Percentiles rank a stretch among this genome's conserved stretches.
Evolutionary conservation across 345 rosid species (phyloP).

Genomic region (Corymbia maculata): DNA sequence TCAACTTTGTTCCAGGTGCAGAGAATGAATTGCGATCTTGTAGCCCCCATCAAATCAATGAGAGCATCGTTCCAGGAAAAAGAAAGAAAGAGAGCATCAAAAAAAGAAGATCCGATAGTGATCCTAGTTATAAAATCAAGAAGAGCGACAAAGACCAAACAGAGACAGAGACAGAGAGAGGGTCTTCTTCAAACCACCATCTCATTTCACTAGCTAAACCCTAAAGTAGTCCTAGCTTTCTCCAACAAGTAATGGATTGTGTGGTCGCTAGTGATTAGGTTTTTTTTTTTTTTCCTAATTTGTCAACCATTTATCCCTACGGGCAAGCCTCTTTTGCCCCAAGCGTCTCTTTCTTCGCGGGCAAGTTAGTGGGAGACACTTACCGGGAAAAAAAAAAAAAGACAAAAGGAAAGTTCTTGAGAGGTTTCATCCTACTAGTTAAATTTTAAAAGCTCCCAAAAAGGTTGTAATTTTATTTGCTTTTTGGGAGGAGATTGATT

Average conservation of each 20-base stretch:
- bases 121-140: background rate
- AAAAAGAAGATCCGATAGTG: background rate
- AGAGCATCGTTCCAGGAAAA: background rate
- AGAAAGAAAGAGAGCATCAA: background rate
- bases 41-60: slow-evolving; percentile 31
- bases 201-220: background rate
- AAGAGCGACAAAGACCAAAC: background rate
- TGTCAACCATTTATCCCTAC: background rate
- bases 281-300: background rate
- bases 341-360: slow-evolving; percentile 7
- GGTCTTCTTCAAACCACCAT: background rate
- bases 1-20: slow-evolving; percentile 4
- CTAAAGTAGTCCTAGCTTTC: background rate
- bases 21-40: slow-evolving; percentile 18
- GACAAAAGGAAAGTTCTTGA: background rate
- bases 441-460: background rate
- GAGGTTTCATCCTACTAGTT: background rate
- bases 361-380: slow-evolving; percentile 2
- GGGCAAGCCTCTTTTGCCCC: background rate
- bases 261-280: background rate
- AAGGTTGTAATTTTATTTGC: background rate
- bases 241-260: background rate
- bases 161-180: background rate
- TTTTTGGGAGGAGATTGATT: background rate
- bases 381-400: background rate